Evolutionary conservation across 345 rosid species (phyloP).

Genomic region (Citrus trifoliata): DNA sequence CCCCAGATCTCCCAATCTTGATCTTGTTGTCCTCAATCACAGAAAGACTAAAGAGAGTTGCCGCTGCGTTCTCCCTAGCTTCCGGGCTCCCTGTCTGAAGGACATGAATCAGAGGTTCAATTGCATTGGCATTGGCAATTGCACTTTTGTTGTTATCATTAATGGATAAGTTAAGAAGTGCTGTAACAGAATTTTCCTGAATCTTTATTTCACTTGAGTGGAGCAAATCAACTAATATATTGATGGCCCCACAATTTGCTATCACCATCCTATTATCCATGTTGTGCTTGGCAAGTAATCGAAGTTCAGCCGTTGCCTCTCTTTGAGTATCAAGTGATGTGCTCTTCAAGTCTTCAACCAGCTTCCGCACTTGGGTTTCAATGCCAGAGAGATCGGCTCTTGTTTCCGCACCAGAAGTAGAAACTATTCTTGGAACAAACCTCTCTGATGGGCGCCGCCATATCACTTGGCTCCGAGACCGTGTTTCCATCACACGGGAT

Average conservation of each 20-base stretch:
- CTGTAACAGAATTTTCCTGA: conserved; percentile 84
- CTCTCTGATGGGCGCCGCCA: conserved; percentile 84
- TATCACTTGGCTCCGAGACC: conserved; percentile 51
- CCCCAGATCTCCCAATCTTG: conserved; percentile 83
- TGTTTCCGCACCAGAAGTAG: conserved; percentile 58
- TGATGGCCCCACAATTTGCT: conserved; percentile 71
- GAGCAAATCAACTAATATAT: conserved; percentile 57
- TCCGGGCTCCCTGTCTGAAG: conserved; percentile 76
- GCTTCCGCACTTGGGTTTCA: conserved; percentile 64
- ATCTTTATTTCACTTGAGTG: conserved; percentile 47
- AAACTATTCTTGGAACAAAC: conserved; percentile 62
- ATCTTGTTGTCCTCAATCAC: conserved; percentile 77
- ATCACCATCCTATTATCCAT: conserved; percentile 77
- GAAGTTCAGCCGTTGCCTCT: conserved; percentile 53
- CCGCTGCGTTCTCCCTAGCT: conserved; percentile 90
- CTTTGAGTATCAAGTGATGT: conserved; percentile 57
- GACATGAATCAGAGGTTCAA: conserved; percentile 74
- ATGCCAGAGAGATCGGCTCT: conserved; percentile 76
- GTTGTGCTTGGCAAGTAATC: conserved; percentile 75
- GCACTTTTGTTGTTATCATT: conserved; percentile 71
- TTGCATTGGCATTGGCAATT: conserved; percentile 71
- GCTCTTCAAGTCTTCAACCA: conserved; percentile 62
- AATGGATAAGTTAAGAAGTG: conserved; percentile 85
- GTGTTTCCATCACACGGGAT: conserved; percentile 51
- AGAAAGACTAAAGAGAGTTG: conserved; percentile 83